Conservation (phyloP, 2,329 filamentous ascomycete genomes). For the Coniochaeta hoffmannii region DNA sequence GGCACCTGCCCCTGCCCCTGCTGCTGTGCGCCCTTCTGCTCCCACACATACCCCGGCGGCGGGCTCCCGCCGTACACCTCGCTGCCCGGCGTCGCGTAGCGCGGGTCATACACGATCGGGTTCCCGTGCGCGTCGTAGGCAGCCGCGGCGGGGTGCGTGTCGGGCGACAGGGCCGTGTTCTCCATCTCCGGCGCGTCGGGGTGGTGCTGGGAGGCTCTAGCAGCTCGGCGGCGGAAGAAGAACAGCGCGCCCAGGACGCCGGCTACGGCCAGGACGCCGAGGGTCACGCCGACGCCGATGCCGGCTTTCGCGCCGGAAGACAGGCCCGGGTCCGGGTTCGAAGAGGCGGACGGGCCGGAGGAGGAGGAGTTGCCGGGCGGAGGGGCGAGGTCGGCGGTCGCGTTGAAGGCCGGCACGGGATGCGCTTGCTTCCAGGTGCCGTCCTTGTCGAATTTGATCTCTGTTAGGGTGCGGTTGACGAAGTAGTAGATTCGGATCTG, state of each 20-base stretch:
- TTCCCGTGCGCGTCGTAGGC: slow-evolving; percentile 7
- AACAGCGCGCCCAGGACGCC: background rate
- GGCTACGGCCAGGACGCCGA: background rate
- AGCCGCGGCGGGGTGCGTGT: slow-evolving; percentile 4
- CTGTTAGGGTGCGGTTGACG: slow-evolving; percentile 21
- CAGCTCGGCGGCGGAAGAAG: slow-evolving; percentile 6
- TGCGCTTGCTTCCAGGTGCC: slow-evolving; percentile 21
- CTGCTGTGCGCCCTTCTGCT: background rate
- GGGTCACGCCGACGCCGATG: background rate
- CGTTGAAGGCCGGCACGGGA: slow-evolving; percentile 17
- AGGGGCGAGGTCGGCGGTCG: slow-evolving; percentile 8
- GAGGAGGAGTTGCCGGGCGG: slow-evolving; percentile 2
- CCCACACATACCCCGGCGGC: slow-evolving; percentile 1
- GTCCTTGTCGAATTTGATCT: slow-evolving; percentile 20
- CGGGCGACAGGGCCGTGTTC: slow-evolving; percentile 8
- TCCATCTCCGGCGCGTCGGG: slow-evolving; percentile 7
- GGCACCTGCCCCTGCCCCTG: background rate
- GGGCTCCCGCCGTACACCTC: background rate
- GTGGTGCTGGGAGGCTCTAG: no score
- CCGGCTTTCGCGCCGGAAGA: background rate
- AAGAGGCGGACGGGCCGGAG: background rate
- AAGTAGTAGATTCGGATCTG: slow-evolving; percentile 26
- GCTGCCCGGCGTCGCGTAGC: background rate
- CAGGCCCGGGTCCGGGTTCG: background rate
- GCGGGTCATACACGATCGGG: background rate